phyloP scores from a whole-genome alignment of 345 rosid genomes.

The Gossypium australe region DNA sequence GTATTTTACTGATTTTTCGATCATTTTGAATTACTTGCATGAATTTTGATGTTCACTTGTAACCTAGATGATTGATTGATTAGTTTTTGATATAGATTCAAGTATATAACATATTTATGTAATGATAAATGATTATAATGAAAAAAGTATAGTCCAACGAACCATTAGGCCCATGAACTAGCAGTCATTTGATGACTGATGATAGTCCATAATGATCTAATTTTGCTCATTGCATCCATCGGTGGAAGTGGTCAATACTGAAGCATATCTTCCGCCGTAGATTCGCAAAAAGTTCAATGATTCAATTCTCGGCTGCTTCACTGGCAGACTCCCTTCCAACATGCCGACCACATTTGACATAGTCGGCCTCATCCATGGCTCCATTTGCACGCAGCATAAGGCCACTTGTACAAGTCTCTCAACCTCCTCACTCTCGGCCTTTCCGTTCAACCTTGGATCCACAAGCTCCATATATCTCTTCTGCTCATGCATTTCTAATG shows the following conservation, averaged over 20 bases:
- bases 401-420: conserved; percentile 51
- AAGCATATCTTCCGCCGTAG: background rate
- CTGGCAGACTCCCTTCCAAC: background rate
- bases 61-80: background rate
- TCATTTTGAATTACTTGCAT: background rate
- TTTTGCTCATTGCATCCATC: background rate
- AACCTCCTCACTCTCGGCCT: conserved; percentile 54
- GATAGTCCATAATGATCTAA: background rate
- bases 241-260: background rate
- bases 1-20: too few relatives aligned
- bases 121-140: background rate
- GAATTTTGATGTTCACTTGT: background rate
- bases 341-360: conserved; percentile 2
- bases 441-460: conserved; percentile 67
- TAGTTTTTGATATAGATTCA: background rate
- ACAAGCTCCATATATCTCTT: conserved; percentile 64
- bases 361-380: background rate
- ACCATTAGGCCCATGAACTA: background rate
- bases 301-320: background rate
- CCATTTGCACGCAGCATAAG: conserved; percentile 53
- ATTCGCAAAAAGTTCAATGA: background rate
- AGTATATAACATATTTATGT: background rate
- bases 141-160: background rate
- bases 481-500: conserved; percentile 76
- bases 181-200: background rate